Base-by-base conservation (phyloP, 1,139 yeast species). In the Magnusiomyces sp. region DNA sequence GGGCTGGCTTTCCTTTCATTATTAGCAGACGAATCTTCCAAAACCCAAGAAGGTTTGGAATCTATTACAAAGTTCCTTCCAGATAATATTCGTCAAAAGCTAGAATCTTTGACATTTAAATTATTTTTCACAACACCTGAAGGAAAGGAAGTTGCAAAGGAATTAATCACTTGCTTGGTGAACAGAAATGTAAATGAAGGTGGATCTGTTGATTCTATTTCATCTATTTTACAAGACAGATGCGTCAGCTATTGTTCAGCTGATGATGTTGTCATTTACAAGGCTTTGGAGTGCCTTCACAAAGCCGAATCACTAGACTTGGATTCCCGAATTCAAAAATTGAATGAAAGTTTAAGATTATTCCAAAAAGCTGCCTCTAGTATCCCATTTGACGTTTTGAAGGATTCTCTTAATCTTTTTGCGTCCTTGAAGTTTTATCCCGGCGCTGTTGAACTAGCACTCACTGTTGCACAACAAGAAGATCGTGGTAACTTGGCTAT, bases 171-270 rank as follows among this genome's bases (percentile, higher is more conserved):
- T 0, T 84, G 95, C 1, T 80, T 94, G 40, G 89, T 94, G 52
- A 90, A 90, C 66, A 83, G 86, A 62, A 87, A 84, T 57, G 89
- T 94, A 54, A 75, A 87, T 43, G 81, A 86, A 58, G 98, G 98
- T n/a, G 94, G 89, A 2, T 84, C 95, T 0, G 92, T 94, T 48
- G 98, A 92, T 62, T 74, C 83, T 49, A 88, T 92, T 51, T 95
- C 97, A 1, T 80, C 83, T 33, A 82, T 94, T 1, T 72, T 94
- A 49, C 96, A 92, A 66, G 94, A 87, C 49, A 81, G 95, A 56
- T 94, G 98, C 71, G 95, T 95, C 1, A 83, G 95, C 1, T 94
- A 89, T 67, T 94, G 97, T 62, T 88, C 97, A 0, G 80, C 95
- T 10, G 88, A 86, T 59, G 98, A 94, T 67, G 97, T 92, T 32